A percentile compares a stretch with the other conserved stretches of the same genome.
phyloP scores from a whole-genome alignment of 768 basidiomycete species.

The Auricularia heimuer region DNA sequence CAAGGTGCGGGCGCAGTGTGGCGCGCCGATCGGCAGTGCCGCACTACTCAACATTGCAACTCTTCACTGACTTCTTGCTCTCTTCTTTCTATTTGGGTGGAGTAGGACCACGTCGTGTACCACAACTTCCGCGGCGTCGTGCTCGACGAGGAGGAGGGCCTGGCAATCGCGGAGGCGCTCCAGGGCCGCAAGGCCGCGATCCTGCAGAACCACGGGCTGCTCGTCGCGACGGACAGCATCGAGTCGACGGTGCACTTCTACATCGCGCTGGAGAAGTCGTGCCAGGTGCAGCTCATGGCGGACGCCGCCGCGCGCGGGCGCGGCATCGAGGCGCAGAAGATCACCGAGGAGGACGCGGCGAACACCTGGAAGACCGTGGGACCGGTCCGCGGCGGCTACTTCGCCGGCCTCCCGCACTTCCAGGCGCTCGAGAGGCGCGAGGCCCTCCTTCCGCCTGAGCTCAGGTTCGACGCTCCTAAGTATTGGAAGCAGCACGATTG shows the following conservation, averaged over 20 bases:
- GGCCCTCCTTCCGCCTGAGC: constrained; percentile 6
- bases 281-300: constrained; percentile 14
- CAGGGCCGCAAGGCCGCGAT: constrained; percentile 33
- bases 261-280: constrained; percentile 12
- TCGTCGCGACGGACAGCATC: constrained; percentile 21
- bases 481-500: background rate
- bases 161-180: constrained; percentile 33
- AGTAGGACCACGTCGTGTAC: constrained; percentile 32
- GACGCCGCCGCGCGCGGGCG: constrained; percentile 15
- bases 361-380: constrained; percentile 13
- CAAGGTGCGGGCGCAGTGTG: constrained; percentile 13
- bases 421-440: constrained; percentile 27
- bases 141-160: constrained; percentile 34
- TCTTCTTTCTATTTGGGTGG: background rate
- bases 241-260: constrained; percentile 6
- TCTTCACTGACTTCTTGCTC: too few relatives aligned
- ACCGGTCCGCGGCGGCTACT: constrained; percentile 25
- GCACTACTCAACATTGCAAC: too few relatives aligned
- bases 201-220: constrained; percentile 27
- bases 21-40: too few relatives aligned
- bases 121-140: constrained; percentile 40
- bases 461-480: background rate
- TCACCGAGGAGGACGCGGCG: constrained; percentile 17
- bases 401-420: constrained; percentile 30
- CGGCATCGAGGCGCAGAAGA: constrained; percentile 14